phyloP scores from a whole-genome alignment of 2,329 filamentous ascomycete species.

The Diaporthe sp. region DNA sequence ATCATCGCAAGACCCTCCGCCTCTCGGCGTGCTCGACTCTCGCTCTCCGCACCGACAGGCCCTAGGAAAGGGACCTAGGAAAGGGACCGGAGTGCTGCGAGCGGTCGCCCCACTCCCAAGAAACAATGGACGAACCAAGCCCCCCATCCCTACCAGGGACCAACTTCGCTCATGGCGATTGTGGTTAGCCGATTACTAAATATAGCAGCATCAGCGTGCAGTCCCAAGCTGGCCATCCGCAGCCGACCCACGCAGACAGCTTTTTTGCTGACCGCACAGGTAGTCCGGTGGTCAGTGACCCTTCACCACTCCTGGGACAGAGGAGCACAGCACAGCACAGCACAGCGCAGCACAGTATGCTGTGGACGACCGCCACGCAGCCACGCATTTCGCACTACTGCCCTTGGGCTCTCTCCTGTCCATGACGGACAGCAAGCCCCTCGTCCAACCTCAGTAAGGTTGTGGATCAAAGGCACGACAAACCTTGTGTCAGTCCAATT shows the following conservation, averaged over 20 bases:
- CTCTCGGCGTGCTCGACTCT: slow-evolving; percentile 1
- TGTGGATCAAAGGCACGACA: slow-evolving; percentile 24
- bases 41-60: slow-evolving; percentile 18
- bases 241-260: slow-evolving; percentile 22
- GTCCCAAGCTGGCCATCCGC: slow-evolving; percentile 27
- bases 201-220: slow-evolving; percentile 30
- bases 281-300: slow-evolving; percentile 7
- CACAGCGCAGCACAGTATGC: slow-evolving; percentile 3
- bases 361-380: slow-evolving; percentile 35
- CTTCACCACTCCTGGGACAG: slow-evolving; percentile 16
- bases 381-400: slow-evolving; percentile 37
- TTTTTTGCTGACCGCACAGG: slow-evolving; percentile 12
- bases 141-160: slow-evolving; percentile 8
- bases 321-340: neutral
- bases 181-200: slow-evolving; percentile 32
- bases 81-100: slow-evolving; percentile 27
- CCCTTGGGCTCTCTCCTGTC: slow-evolving; percentile 22
- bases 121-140: slow-evolving; percentile 31
- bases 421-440: slow-evolving; percentile 32
- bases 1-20: slow-evolving; percentile 27
- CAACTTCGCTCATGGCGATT: slow-evolving; percentile 22
- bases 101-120: slow-evolving; percentile 25
- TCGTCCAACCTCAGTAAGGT: slow-evolving; percentile 34
- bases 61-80: slow-evolving; percentile 18
- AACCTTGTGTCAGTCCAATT: slow-evolving; percentile 35